Conservation (phyloP, 441 rosid genomes). For the Pelargonium cotyledonis region DNA sequence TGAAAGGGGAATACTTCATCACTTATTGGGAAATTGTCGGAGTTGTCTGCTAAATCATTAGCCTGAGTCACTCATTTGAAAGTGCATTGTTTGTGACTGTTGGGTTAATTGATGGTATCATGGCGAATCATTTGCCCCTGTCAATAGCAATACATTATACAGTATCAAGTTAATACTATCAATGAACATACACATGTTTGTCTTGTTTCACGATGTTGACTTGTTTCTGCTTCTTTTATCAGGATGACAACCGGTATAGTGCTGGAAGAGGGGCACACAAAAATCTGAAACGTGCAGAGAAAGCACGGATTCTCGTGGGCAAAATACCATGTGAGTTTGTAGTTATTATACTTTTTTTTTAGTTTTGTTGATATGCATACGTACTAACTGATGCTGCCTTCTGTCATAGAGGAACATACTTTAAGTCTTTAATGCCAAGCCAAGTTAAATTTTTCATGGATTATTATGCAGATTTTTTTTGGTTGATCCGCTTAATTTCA, state of each 20-base stretch:
- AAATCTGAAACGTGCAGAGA: slow-evolving; percentile 87
- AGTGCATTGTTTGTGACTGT: neutral
- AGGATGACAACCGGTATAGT: slow-evolving; percentile 88
- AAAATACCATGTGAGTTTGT: slow-evolving; percentile 68
- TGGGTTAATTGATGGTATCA: neutral
- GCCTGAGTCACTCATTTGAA: neutral
- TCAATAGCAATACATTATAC: neutral
- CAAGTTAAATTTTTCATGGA: neutral
- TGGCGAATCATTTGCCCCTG: neutral
- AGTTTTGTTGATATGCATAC: slow-evolving; percentile 1
- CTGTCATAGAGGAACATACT: neutral
- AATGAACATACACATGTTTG: too few relatives aligned
- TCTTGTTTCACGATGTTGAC: neutral
- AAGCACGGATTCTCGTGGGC: slow-evolving; percentile 67
- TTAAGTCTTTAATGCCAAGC: too few relatives aligned
- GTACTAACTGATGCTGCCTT: neutral
- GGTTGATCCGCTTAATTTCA: neutral
- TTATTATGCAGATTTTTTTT: neutral
- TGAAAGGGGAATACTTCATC: slow-evolving; percentile 47
- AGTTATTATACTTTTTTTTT: too few relatives aligned
- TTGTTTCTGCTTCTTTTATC: slow-evolving; percentile 1
- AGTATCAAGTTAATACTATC: too few relatives aligned
- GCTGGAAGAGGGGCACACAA: slow-evolving; percentile 94
- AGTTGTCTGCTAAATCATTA: neutral
- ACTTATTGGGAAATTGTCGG: neutral